Evolutionary conservation across 164 flowering plant genomes (phyloP), one percentile per base, ranked within the genome.

Genomic region (Annona squamosa): DNA sequence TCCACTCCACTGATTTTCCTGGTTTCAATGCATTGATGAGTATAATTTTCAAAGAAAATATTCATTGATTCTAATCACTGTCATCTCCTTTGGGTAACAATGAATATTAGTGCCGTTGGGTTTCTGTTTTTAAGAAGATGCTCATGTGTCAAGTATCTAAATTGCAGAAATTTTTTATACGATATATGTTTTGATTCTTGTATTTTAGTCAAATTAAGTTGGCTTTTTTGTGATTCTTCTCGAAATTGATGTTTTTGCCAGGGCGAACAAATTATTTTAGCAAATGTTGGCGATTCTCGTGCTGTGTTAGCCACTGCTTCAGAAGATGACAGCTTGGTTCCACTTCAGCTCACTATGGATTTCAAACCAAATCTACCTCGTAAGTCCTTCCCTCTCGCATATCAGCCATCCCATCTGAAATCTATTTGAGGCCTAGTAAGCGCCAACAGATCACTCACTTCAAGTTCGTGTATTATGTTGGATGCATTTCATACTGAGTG

Each of bases 281-380:
- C 97, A 44, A 93, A 91, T 74, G 90, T 93, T 48, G 98, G 98
- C 3, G 98, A 93, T 72, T 93, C 98, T 18, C 90, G 98, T 17
- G 98, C 98, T 63, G 97, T 93, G 46, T 76, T 93, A 62, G 98
- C 86, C 18, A 88, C 92, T 12, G 82, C 84, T 62, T 86, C 89
- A 65, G 93, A 89, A 46, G 98, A 88, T 78, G 98, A 94, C 68
- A 86, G 77, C 77, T 79, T 93, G 81, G 83, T 79, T 3, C 76
- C 97, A 13, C 84, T 85, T 76, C 97, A 91, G 79, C 93, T 93
- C 1, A 89, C 98, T 1, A 73, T 83, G 9, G 98, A 93, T 77
- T 87, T 86, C 80, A 94, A 94, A 72, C 98, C 98, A 47, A 86
- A 87, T 82, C 76, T 90, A 75, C 94, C 97, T 65, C 83, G 98